These are phyloP conservation scores for Zasmidium angulare DNA, from an alignment of 2,329 filamentous ascomycete species.

Conservation along the genomic window DNA sequence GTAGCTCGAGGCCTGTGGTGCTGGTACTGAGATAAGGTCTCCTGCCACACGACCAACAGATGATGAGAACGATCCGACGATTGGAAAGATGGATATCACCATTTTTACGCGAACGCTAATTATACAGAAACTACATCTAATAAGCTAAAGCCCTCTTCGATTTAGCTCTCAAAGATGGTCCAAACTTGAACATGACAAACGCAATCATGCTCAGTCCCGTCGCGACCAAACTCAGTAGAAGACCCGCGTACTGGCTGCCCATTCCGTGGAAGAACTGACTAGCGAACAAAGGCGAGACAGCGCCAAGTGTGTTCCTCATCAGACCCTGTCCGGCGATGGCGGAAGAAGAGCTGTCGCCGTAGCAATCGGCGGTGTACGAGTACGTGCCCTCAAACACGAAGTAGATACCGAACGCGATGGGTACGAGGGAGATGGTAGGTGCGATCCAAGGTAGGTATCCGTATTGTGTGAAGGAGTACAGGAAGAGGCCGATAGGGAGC, in stretches of 20 bases:
- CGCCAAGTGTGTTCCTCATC: slow-evolving; percentile 55
- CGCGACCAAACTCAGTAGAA: slow-evolving; percentile 50
- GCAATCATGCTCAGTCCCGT: slow-evolving; percentile 45
- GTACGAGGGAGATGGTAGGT: slow-evolving; percentile 49
- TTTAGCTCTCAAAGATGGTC: slow-evolving; percentile 18
- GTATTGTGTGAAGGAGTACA: slow-evolving; percentile 57
- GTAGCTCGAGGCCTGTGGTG: no score
- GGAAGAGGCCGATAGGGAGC: slow-evolving; percentile 52
- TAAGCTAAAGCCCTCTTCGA: slow-evolving; percentile 20
- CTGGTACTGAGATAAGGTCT: no score
- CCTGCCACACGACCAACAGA: no score
- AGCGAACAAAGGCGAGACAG: slow-evolving; percentile 54
- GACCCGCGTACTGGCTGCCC: slow-evolving; percentile 53
- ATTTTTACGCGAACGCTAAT: no score
- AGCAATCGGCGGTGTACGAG: slow-evolving; percentile 55
- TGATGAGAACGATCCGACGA: no score
- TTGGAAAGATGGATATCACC: no score
- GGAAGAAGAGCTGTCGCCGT: slow-evolving; percentile 46
- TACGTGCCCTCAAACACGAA: slow-evolving; percentile 51
- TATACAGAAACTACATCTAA: slow-evolving; percentile 12
- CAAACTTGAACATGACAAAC: slow-evolving; percentile 35
- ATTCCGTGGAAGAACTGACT: slow-evolving; percentile 55
- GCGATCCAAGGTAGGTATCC: slow-evolving; percentile 50
- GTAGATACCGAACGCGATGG: slow-evolving; percentile 55
- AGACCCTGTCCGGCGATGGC: slow-evolving; percentile 53